Conservation (phyloP, 2,329 filamentous ascomycete genomes). For the Cercospora canescens region DNA sequence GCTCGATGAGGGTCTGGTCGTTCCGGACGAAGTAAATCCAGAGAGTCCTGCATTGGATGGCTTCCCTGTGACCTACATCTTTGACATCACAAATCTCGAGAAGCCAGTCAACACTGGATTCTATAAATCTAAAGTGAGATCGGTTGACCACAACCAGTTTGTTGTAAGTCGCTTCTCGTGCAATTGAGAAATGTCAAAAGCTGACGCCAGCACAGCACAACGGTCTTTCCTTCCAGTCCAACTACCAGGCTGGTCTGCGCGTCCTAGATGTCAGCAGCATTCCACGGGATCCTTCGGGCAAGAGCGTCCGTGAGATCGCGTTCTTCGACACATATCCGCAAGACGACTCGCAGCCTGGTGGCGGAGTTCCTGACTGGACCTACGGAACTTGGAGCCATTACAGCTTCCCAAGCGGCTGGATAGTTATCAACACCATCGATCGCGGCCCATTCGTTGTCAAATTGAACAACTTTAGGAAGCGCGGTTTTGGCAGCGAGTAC, state of each 20-base stretch:
- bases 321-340: slow-evolving; percentile 55
- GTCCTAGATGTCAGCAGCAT: slow-evolving; percentile 41
- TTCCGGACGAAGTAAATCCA: slow-evolving; percentile 9
- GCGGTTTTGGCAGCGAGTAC: slow-evolving; percentile 20
- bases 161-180: slow-evolving; percentile 20
- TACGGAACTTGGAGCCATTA: slow-evolving; percentile 52
- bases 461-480: slow-evolving; percentile 19
- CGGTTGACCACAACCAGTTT: slow-evolving; percentile 47
- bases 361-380: slow-evolving; percentile 37
- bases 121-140: slow-evolving; percentile 38
- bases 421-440: slow-evolving; percentile 56
- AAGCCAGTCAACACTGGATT: slow-evolving; percentile 43
- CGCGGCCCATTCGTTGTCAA: slow-evolving; percentile 53
- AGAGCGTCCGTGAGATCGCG: slow-evolving; percentile 46
- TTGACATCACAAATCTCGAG: slow-evolving; percentile 49
- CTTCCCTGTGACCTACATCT: slow-evolving; percentile 48
- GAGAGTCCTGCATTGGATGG: slow-evolving; percentile 17
- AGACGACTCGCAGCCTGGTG: slow-evolving; percentile 45
- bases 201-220: slow-evolving; percentile 22
- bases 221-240: slow-evolving; percentile 40
- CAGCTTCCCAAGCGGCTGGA: slow-evolving; percentile 52
- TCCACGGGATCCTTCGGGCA: slow-evolving; percentile 48
- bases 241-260: slow-evolving; percentile 42
- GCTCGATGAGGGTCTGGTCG: slow-evolving; percentile 46
- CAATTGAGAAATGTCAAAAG: background rate